A percentile compares a stretch with the other conserved stretches of the same genome.
Conservation (phyloP, 129 eudicot species). For the Rutidosis leptorrhynchoides region DNA sequence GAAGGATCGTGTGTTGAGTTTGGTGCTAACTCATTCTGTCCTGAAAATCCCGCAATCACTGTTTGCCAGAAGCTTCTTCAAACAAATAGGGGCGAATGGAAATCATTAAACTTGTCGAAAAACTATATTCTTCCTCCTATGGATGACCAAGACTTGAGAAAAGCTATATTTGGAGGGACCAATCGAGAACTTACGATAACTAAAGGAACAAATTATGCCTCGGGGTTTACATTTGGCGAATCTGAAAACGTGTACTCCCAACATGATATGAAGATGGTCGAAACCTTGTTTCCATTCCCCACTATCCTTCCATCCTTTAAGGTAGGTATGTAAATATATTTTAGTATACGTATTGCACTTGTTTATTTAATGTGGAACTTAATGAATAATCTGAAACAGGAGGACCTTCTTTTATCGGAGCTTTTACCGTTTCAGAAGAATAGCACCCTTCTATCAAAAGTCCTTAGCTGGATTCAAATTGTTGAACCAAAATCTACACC, state of each 20-base stretch:
- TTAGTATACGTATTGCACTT: background rate
- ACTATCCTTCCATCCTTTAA: slow-evolving; percentile 78
- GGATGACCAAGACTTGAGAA: slow-evolving; percentile 69
- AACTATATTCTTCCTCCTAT: slow-evolving; percentile 72
- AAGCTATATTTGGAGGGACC: slow-evolving; percentile 48
- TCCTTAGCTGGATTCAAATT: slow-evolving; percentile 64
- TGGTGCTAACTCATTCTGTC: slow-evolving; percentile 38
- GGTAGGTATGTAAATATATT: slow-evolving; percentile 35
- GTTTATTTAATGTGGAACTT: background rate
- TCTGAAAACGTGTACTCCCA: slow-evolving; percentile 44
- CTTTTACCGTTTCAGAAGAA: slow-evolving; percentile 79
- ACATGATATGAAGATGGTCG: slow-evolving; percentile 56
- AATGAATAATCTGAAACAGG: slow-evolving; percentile 48
- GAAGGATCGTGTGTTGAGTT: slow-evolving; percentile 29
- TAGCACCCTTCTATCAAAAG: slow-evolving; percentile 72
- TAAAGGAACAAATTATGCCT: slow-evolving; percentile 53
- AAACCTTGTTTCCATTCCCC: slow-evolving; percentile 76
- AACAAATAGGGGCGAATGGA: slow-evolving; percentile 48
- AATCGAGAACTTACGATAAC: slow-evolving; percentile 11
- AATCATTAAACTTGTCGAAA: slow-evolving; percentile 55
- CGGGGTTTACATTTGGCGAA: slow-evolving; percentile 59
- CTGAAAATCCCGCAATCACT: slow-evolving; percentile 79
- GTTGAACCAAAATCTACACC: slow-evolving; percentile 73
- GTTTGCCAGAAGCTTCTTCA: slow-evolving; percentile 56
- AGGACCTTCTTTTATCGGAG: slow-evolving; percentile 68